Evolutionary conservation across 805 yeast species (phyloP).

Genomic region (Spathaspora hagerdaliae): DNA sequence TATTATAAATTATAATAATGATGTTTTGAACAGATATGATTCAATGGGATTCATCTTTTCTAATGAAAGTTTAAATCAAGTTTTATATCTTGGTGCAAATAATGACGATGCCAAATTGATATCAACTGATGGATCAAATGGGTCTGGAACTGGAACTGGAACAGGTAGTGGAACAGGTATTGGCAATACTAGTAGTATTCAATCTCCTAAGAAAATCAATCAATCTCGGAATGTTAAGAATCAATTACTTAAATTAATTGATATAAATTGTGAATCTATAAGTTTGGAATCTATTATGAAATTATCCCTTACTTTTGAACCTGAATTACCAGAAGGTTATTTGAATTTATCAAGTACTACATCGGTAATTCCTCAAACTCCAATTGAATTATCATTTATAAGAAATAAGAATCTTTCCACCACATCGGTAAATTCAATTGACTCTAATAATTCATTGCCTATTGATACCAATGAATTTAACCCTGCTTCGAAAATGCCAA

Average conservation of each 20-base stretch:
- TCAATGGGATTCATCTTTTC: conserved; percentile 41
- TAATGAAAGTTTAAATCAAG: conserved; percentile 41
- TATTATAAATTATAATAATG: conserved; percentile 36
- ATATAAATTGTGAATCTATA: conserved; percentile 39
- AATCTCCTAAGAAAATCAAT: not conserved
- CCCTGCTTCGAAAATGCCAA: conserved; percentile 24
- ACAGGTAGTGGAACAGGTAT: no score
- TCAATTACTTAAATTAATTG: conserved; percentile 44
- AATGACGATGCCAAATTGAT: not conserved
- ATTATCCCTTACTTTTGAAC: conserved; percentile 61
- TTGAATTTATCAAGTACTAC: conserved; percentile 11
- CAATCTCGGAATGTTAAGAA: conserved; percentile 23
- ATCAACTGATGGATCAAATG: no score
- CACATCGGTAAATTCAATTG: conserved; percentile 10
- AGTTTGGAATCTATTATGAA: conserved; percentile 56
- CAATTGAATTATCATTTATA: conserved; percentile 4
- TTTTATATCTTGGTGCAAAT: conserved; percentile 36
- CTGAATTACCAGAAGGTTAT: conserved; percentile 45
- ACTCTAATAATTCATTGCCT: conserved; percentile 19
- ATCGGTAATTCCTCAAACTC: conserved; percentile 1
- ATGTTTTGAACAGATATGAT: conserved; percentile 36
- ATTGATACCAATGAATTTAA: conserved; percentile 7
- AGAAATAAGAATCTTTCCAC: conserved; percentile 1
- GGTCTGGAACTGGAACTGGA: no score
- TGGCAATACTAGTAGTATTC: not conserved